Evolutionary conservation across 1,139 yeast species (phyloP).

Genomic region (Yamadazyma oceani): DNA sequence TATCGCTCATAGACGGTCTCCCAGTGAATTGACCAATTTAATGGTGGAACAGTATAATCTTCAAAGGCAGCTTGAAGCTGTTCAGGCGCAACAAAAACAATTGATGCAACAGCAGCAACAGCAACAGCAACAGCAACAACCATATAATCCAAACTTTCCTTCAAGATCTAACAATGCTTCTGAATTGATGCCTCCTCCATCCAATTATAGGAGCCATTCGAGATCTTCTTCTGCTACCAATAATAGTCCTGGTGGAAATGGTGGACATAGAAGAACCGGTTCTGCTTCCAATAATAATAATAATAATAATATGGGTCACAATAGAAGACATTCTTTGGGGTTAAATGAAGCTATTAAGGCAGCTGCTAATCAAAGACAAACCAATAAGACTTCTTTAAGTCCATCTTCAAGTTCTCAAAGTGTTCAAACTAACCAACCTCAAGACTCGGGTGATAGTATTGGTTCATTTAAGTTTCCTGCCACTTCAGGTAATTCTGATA

Average conservation of each 20-base stretch:
- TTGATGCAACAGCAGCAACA: constrained; percentile 66
- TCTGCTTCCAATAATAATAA: constrained; percentile 30
- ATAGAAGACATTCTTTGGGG: constrained; percentile 89
- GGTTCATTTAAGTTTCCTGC: constrained; percentile 41
- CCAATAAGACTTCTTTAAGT: constrained; percentile 37
- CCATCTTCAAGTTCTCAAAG: constrained; percentile 27
- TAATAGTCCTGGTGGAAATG: constrained; percentile 9
- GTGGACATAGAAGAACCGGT: constrained; percentile 34
- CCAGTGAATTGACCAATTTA: constrained; percentile 89
- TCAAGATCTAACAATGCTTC: constrained; percentile 14
- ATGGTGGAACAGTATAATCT: constrained; percentile 93
- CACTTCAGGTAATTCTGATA: constrained; percentile 16
- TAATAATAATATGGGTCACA: constrained; percentile 57
- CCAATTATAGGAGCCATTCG: constrained; percentile 30
- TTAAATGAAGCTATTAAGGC: constrained; percentile 95
- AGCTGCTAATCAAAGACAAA: constrained; percentile 83
- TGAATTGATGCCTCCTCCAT: constrained; percentile 32
- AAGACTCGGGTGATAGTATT: constrained; percentile 20
- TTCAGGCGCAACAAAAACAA: constrained; percentile 90
- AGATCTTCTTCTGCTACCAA: constrained; percentile 27
- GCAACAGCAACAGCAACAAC: constrained; percentile 21
- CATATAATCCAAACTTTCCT: not conserved
- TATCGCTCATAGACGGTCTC: constrained; percentile 93
- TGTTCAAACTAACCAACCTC: constrained; percentile 11
- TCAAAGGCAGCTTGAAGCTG: constrained; percentile 88